Evolutionary conservation across 371 early-diverging fungal species (phyloP).

Genomic region (Cokeromyces recurvatus): DNA sequence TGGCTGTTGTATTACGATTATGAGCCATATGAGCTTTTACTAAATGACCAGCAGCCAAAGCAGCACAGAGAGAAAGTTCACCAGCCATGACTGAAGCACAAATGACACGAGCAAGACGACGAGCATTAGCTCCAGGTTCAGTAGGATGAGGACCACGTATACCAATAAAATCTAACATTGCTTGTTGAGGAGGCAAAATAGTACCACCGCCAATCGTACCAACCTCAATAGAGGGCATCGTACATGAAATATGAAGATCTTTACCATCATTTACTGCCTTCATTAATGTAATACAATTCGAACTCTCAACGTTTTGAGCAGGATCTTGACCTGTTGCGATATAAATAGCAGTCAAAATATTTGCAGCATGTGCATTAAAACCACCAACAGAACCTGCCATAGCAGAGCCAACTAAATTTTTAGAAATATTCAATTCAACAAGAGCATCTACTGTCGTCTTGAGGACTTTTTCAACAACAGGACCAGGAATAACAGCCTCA

Average conservation of each 20-base stretch:
- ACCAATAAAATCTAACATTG: conserved; percentile 86
- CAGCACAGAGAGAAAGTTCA: conserved; percentile 85
- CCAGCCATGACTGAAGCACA: conserved; percentile 95
- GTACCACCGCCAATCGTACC: conserved; percentile 97
- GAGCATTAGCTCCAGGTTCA: conserved; percentile 84
- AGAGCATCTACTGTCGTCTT: conserved; percentile 82
- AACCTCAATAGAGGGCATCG: conserved; percentile 95
- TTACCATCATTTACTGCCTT: conserved; percentile 75
- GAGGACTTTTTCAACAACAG: conserved; percentile 74
- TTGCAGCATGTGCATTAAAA: conserved; percentile 95
- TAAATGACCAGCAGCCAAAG: conserved; percentile 80
- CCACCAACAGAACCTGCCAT: conserved; percentile 95
- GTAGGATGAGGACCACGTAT: conserved; percentile 80
- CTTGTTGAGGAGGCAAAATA: conserved; percentile 77
- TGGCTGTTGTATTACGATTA: conserved; percentile 53
- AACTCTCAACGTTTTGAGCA: conserved; percentile 94
- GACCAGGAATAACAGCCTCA: conserved; percentile 80
- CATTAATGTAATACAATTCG: conserved; percentile 94
- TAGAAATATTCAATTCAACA: conserved; percentile 77
- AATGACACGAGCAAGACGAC: conserved; percentile 82
- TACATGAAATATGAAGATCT: conserved; percentile 82
- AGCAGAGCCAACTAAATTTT: conserved; percentile 93
- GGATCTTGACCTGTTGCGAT: conserved; percentile 97
- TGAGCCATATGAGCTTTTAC: conserved; percentile 84
- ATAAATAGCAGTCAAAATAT: conserved; percentile 90